Evolutionary conservation across 106 monocot species (phyloP), one percentile per base, ranked within the genome.

Genomic region (Acorus gramineus): DNA sequence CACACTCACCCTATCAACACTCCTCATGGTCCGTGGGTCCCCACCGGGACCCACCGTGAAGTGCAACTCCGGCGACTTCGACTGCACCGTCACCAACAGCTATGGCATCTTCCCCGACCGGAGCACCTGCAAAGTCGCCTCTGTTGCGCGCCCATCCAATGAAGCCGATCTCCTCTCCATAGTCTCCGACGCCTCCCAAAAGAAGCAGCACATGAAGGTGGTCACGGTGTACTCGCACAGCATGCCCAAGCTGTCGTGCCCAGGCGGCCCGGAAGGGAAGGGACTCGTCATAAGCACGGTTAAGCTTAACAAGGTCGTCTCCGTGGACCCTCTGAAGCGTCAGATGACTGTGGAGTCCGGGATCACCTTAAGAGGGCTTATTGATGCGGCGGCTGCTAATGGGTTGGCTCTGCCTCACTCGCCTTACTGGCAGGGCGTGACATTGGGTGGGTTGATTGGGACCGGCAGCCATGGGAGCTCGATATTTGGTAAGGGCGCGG

Each of bases 191-290:
- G 74, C 67, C 4, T 53, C 67, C 5, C 6, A 4, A 46, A 47
- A 44, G 46, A 55, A 55, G 60, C 67, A 68, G 52, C 67, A 74
- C 55, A 74, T 74, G 74, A 74, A 74, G 61, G 74, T 56, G 42
- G 67, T 62, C 61, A 74, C 74, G 13, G 43, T 47, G 3, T 74
- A 74, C 54, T 53, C 74, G 42, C 74, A 74, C 66, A 74, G 67
- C 74, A 67, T 68, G 53, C 67, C 74, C 54, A 74, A 68, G 61
- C 74, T 74, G 14, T 67, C 67, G 8, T 74, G 74, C 61, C 74
- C 74, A 10, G 74, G 74, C 51, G 74, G 73, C 44, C 73, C 59
- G 7, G 46, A 11, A 42, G 74, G 74, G 3, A 42, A 52, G 9
- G 66, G 66, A 4, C 61, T 74, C 3, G 54, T 54, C 12, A 74